Conservation (phyloP, 129 eudicot genomes). For the Logfia minima region DNA sequence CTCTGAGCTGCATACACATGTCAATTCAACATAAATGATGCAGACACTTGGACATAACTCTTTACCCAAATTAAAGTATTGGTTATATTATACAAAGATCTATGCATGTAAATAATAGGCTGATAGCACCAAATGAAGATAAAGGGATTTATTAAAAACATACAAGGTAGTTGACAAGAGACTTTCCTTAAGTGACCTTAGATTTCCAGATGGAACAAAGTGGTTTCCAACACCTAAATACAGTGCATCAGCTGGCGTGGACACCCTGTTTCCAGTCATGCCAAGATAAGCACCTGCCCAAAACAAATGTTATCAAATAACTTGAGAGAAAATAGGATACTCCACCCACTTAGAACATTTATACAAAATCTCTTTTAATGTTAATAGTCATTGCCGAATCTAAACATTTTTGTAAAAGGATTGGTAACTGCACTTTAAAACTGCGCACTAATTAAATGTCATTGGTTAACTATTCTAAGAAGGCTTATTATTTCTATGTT, state of each 20-base stretch:
- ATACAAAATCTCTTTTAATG: too few species aligned
- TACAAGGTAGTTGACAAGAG: conserved; percentile 68
- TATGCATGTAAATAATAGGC: neutral
- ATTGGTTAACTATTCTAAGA: neutral
- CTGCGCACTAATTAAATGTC: neutral
- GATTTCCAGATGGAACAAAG: conserved; percentile 65
- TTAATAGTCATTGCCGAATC: neutral
- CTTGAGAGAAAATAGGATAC: neutral
- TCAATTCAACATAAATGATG: conserved; percentile 5
- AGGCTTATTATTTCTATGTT: neutral
- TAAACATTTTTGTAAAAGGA: neutral
- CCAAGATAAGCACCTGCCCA: conserved; percentile 89
- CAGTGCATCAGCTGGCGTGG: conserved; percentile 91
- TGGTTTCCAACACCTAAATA: conserved; percentile 87
- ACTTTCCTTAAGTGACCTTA: conserved; percentile 60
- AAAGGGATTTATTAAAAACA: conserved; percentile 10
- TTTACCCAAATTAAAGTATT: neutral
- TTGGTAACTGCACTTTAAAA: neutral
- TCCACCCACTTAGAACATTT: neutral
- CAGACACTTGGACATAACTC: neutral
- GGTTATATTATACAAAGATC: conserved; percentile 1
- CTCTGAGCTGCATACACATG: conserved; percentile 47
- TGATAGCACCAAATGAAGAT: neutral
- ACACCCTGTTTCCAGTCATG: conserved; percentile 84
- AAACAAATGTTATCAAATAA: conserved; percentile 2